Evolutionary conservation across 2,329 filamentous ascomycete genomes (phyloP), one percentile per base, ranked within the genome.

Genomic region (Trichoderma afroharzianum): DNA sequence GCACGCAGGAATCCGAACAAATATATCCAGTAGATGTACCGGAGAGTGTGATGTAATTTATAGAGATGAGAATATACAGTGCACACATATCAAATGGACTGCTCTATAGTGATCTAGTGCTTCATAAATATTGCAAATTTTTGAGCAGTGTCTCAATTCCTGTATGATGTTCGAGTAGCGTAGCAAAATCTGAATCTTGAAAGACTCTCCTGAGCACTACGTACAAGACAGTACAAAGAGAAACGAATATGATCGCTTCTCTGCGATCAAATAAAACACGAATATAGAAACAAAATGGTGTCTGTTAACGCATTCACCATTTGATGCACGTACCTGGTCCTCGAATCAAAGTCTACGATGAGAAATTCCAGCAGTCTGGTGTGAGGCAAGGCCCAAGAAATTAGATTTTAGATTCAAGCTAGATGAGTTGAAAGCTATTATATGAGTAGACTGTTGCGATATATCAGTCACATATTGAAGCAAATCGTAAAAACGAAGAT

Each of bases 131-230:
- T 14, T 53, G 47, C 4, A 24, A 12, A 24, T 24, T 12, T 3
- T 24, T 53, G n/a, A 14, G n/a, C 47, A 53, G 5, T 3, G 6
- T 14, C 5, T 21, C 5, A 24, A 14, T 53, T 24, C 11, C 47
- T 53, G 4, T 1, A 11, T 3, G 5, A 0, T 6, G 3, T 1
- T 24, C n/a, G 11, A 21, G 21, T 24, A 5, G 0, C 9, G 21
- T 24, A 6, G n/a, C 4, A 2, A 18, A 47, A 24, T 6, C n/a
- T 24, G 11, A 14, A 53, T 53, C n/a, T 21, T 9, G 9, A 3
- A 47, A 21, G 7, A 12, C n/a, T 50, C 43, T 50, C 18, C 43
- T 4, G 4, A 21, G 18, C 9, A 50, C n/a, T 50, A 12, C 8
- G n/a, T 3, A 21, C 8, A 21, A 21, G 43, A 21, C 43, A 6